Conservation (phyloP, 73 alveolate genomes). For the Paramecium tetraurelia region DNA sequence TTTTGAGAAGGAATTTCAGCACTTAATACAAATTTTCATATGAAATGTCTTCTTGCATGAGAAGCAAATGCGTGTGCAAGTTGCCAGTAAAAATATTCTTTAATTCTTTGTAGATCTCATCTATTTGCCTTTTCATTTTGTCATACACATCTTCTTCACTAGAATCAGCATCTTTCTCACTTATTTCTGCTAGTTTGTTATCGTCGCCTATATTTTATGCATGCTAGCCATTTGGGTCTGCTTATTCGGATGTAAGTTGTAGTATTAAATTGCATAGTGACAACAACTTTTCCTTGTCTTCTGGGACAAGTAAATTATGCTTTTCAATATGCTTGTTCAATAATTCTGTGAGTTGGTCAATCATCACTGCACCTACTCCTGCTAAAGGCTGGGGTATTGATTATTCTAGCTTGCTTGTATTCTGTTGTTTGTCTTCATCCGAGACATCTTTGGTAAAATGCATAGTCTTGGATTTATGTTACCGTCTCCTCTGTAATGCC, state of each 20-base stretch:
- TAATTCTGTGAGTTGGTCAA: neutral
- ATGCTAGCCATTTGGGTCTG: neutral
- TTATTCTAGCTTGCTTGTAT: neutral
- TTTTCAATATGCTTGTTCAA: neutral
- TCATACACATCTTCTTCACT: constrained; percentile 53
- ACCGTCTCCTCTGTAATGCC: neutral
- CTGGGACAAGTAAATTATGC: neutral
- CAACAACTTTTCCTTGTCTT: neutral
- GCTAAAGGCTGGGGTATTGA: neutral
- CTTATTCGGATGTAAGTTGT: neutral
- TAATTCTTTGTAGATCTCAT: constrained; percentile 21
- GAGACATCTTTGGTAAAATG: neutral
- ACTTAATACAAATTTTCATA: constrained; percentile 43
- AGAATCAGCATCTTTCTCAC: constrained; percentile 14
- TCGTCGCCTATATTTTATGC: neutral
- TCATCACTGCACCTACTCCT: neutral
- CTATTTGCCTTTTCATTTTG: neutral
- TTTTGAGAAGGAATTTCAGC: constrained; percentile 10
- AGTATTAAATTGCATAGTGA: neutral
- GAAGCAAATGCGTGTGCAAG: constrained; percentile 24
- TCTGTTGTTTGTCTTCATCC: neutral
- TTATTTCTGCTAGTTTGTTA: constrained; percentile 37
- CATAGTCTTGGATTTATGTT: constrained; percentile 29
- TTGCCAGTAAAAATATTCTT: constrained; percentile 38
- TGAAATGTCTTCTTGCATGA: constrained; percentile 43